Base-by-base conservation (phyloP, 2,329 filamentous ascomycete species). In the Fusarium nisikadoi region DNA sequence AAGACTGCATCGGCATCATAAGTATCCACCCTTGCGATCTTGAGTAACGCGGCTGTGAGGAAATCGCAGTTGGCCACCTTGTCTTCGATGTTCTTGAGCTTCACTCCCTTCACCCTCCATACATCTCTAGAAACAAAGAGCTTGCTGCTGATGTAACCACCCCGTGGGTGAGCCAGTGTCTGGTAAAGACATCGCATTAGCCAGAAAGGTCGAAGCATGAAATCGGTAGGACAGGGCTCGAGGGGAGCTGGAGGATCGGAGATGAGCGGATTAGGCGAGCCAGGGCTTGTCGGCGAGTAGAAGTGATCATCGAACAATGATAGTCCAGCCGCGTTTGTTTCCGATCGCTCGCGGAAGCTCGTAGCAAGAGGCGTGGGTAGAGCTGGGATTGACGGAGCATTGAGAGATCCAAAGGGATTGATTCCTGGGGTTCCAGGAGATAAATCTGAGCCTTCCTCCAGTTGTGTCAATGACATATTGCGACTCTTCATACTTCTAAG, bases 161-260 rank as follows among this genome's bases (percentile, higher is more conserved):
- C 96, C 29, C 94, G 91, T 5, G 95, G 94, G 78, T 99, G 95
- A 23, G 92, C 92, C 47, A 99, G 90, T 0, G 95, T 97, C 80
- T 98, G 94, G 79, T 96, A 97, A 31, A 99, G 87, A 69, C 93
- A 95, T 60, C 96, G 91, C 94, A 99, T 97, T 47, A 99, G 86
- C 96, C 96, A 99, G 81, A 98, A 99, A 4, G 96, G 97, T 25
- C 96, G 91, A n/a, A 98, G 86, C 76, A 98, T 87, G 66, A 92
- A 91, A 43, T 97, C 94, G 39, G 92, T 93, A 2, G 96, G 96
- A 79, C 97, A 99, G 6, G 96, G 93, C 78, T 99, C 96, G 9
- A 99, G 87, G 0, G 94, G 90, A 27, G 92, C 87, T 17, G 95
- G 95, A 2, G 90, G 88, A 72, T 94, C 91, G 1, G 84, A 78